A percentile compares a stretch with the other conserved stretches of the same genome.
Conservation (phyloP, 352 stramenopile genomes). For the Phytopythium sindhum region DNA sequence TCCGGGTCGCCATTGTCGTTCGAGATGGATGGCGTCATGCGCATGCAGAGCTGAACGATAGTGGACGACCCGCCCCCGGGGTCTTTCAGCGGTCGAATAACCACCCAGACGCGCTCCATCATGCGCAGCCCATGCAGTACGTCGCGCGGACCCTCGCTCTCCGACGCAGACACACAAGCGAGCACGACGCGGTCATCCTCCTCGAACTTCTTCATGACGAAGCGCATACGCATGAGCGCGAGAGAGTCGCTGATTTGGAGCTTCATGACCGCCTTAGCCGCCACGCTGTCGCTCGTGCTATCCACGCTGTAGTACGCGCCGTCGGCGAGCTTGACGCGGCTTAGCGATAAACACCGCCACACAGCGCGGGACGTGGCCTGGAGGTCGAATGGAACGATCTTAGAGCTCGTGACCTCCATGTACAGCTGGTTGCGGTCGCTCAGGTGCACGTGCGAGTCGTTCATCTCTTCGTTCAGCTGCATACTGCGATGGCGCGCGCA, state of each 20-base stretch:
- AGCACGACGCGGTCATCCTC: constrained; percentile 21
- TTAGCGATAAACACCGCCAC: constrained; percentile 32
- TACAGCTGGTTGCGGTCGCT: constrained; percentile 21
- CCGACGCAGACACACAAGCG: constrained; percentile 23
- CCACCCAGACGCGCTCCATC: constrained; percentile 40
- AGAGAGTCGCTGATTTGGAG: constrained; percentile 24
- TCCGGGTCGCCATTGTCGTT: constrained; percentile 2
- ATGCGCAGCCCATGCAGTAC: constrained; percentile 32
- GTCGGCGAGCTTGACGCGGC: constrained; percentile 30
- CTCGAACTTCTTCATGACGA: constrained; percentile 37
- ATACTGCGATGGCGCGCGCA: constrained; percentile 24
- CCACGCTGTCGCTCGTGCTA: constrained; percentile 26
- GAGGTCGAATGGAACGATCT: constrained; percentile 41
- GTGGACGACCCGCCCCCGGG: constrained; percentile 20
- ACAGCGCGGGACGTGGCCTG: constrained; percentile 31
- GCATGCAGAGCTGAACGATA: constrained; percentile 51
- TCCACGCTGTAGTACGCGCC: constrained; percentile 35
- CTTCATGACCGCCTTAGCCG: constrained; percentile 43
- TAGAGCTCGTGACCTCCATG: constrained; percentile 38
- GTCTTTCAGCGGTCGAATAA: constrained; percentile 20
- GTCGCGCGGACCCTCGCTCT: constrained; percentile 31
- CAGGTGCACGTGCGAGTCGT: constrained; percentile 25
- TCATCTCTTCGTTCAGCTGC: constrained; percentile 25
- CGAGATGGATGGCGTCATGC: constrained; percentile 38
- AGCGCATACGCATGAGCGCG: constrained; percentile 30